Percentiles rank a stretch among this genome's conserved stretches.
These are phyloP conservation scores for Takashimella tepidaria DNA, from an alignment of 1,284 basidiomycete species.

Conservation along the genomic window DNA sequence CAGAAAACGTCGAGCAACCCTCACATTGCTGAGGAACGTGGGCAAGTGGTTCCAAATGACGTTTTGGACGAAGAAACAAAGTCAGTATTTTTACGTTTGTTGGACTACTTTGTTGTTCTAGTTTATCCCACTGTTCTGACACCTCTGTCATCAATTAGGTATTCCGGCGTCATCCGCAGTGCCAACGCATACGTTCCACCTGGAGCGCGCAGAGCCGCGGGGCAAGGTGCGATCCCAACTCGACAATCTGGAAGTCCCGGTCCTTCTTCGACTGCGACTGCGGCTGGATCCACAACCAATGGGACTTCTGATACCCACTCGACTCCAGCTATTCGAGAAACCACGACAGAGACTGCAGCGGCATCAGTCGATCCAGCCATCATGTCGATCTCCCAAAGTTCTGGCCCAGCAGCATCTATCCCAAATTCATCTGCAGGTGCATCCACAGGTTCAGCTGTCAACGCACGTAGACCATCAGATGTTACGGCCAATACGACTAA, in stretches of 20 bases:
- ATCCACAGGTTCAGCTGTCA: no score
- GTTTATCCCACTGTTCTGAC: no score
- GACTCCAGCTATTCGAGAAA: no score
- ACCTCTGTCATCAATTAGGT: slow-evolving; percentile 54
- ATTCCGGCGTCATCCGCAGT: slow-evolving; percentile 83
- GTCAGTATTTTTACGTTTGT: no score
- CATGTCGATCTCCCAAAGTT: slow-evolving; percentile 2
- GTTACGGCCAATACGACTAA: neutral
- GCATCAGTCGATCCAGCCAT: slow-evolving; percentile 14
- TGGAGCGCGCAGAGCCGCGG: slow-evolving; percentile 58
- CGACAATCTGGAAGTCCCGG: slow-evolving; percentile 9
- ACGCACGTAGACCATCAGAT: neutral
- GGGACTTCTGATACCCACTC: slow-evolving; percentile 5
- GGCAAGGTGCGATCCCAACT: neutral
- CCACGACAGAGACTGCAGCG: no score
- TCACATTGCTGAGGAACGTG: slow-evolving; percentile 88
- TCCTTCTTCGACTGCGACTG: slow-evolving; percentile 15
- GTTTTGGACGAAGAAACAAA: slow-evolving; percentile 89
- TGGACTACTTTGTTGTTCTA: no score
- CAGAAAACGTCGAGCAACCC: slow-evolving; percentile 67
- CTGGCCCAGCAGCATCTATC: slow-evolving; percentile 9
- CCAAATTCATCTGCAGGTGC: neutral
- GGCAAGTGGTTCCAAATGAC: slow-evolving; percentile 59
- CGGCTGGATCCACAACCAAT: slow-evolving; percentile 21
- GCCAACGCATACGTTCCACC: slow-evolving; percentile 90